These are phyloP conservation scores for Gossypium ekmanianum DNA, from an alignment of 345 rosid species.

Conservation along the genomic window DNA sequence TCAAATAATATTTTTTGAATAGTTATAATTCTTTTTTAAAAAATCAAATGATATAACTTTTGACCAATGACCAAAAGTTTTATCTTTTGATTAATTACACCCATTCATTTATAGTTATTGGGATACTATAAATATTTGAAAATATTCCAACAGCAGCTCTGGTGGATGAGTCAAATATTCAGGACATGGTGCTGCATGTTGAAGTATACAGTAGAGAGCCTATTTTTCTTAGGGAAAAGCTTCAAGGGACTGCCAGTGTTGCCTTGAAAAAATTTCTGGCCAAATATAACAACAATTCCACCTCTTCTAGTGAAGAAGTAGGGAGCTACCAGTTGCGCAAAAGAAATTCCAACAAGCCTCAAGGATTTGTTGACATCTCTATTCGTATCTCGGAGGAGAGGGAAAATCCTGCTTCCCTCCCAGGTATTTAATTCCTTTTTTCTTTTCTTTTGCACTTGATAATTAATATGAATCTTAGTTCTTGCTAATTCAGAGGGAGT, in stretches of 20 bases:
- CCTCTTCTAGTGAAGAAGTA: constrained; percentile 47
- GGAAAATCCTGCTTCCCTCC: constrained; percentile 33
- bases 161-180: constrained; percentile 46
- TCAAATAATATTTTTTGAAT: too few species aligned
- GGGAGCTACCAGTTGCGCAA: constrained; percentile 84
- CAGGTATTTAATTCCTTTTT: constrained; percentile 29
- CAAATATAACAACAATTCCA: constrained; percentile 35
- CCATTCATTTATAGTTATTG: too few species aligned
- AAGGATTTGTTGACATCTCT: constrained; percentile 77
- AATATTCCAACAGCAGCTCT: constrained; percentile 20
- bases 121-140: too few species aligned
- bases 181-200: constrained; percentile 49
- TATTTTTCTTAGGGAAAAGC: constrained; percentile 72
- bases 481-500: not conserved
- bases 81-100: too few species aligned
- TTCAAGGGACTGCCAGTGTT: constrained; percentile 67
- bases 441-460: not conserved
- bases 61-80: too few species aligned
- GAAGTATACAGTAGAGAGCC: constrained; percentile 87
- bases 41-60: too few species aligned
- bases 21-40: too few species aligned
- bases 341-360: constrained; percentile 55
- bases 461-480: not conserved
- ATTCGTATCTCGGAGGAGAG: constrained; percentile 52
- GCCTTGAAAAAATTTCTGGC: constrained; percentile 62